These are phyloP conservation scores for Penicillium mononematosum DNA, from an alignment of 495 filamentous ascomycete species.

Conservation along the genomic window DNA sequence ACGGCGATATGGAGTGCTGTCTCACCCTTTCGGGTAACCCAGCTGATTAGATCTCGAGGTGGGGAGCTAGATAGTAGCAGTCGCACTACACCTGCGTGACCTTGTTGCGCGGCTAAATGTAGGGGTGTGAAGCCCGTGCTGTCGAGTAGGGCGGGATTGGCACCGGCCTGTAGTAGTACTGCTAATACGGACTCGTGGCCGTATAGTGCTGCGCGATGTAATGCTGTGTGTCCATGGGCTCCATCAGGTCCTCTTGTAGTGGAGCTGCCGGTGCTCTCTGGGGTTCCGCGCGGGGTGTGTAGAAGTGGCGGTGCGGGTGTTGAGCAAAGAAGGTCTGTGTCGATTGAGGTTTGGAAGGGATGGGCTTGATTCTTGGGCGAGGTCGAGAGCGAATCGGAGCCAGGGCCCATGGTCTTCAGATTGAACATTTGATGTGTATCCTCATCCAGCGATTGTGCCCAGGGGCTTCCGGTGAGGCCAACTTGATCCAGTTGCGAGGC, in stretches of 20 bases:
- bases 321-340: too few relatives aligned
- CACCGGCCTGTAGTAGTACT: constrained; percentile 10
- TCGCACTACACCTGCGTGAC: constrained; percentile 2
- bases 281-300: too few relatives aligned
- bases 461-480: too few relatives aligned
- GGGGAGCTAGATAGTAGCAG: constrained; percentile 3
- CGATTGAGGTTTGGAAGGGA: too few relatives aligned
- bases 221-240: constrained; percentile 10
- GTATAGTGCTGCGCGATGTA: constrained; percentile 10
- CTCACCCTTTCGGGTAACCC: constrained; percentile 7
- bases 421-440: too few relatives aligned
- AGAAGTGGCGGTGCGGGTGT: too few relatives aligned
- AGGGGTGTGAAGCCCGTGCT: constrained; percentile 9
- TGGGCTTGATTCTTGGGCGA: too few relatives aligned
- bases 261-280: not conserved
- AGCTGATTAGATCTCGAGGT: constrained; percentile 1
- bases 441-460: too few relatives aligned
- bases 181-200: constrained; percentile 9
- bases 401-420: too few relatives aligned
- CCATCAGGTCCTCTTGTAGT: not conserved
- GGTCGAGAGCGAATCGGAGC: too few relatives aligned
- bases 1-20: constrained; percentile 13
- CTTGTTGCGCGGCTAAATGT: constrained; percentile 8
- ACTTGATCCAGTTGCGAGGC: too few relatives aligned
- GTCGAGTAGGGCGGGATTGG: constrained; percentile 7